Conservation (phyloP, 768 basidiomycete genomes). For the Punctularia strigosozonata region DNA sequence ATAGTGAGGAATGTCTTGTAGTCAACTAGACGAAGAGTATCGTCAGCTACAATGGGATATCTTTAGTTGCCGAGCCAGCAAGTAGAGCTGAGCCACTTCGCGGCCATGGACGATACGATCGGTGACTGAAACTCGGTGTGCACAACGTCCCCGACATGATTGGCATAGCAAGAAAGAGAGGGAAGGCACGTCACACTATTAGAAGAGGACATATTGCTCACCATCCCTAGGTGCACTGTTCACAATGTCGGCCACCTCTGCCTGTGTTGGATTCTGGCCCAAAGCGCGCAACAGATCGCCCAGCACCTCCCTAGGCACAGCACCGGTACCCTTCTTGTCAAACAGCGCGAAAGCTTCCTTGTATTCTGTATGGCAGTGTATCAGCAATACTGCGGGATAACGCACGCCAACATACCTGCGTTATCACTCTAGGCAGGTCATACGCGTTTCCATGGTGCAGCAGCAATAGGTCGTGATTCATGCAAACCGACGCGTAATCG, state of each 20-base stretch:
- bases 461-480: no score
- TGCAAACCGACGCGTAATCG: no score
- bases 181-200: background rate
- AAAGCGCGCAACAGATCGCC: conserved; percentile 90
- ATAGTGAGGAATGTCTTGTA: conserved; percentile 88
- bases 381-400: background rate
- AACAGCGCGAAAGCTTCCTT: conserved; percentile 97
- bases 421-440: conserved; percentile 45
- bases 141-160: no score
- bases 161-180: background rate
- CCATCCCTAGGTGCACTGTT: conserved; percentile 65
- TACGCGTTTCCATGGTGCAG: no score
- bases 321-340: conserved; percentile 91
- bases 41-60: background rate
- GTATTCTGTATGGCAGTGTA: conserved; percentile 50
- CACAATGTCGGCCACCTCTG: conserved; percentile 85
- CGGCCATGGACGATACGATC: no score
- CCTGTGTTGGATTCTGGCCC: conserved; percentile 98
- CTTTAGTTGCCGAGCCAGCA: no score
- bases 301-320: conserved; percentile 77
- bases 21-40: conserved; percentile 45
- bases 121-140: no score
- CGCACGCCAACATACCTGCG: conserved; percentile 24
- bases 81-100: no score
- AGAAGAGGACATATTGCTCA: conserved; percentile 20